These are phyloP conservation scores for Rhodotorula paludigena DNA, from an alignment of 768 basidiomycete species.

Conservation along the genomic window DNA sequence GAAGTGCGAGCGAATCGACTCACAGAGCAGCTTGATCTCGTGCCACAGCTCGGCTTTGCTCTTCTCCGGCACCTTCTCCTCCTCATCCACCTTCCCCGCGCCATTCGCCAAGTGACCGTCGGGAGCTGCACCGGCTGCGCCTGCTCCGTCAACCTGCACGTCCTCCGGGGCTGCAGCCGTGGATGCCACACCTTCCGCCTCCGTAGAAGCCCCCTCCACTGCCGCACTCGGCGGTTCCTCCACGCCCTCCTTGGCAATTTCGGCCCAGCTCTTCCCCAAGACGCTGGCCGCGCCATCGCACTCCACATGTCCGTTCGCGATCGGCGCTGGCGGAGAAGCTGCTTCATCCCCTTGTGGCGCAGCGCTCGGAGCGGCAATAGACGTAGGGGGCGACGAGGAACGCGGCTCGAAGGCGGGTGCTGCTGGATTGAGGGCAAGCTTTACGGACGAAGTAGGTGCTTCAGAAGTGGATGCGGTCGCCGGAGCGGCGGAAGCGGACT, in stretches of 20 bases:
- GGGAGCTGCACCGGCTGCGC: too few relatives aligned
- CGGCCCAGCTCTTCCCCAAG: constrained; percentile 33
- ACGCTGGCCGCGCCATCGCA: not conserved
- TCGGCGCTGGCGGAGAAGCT: too few relatives aligned
- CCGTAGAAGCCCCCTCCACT: too few relatives aligned
- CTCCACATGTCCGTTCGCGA: not conserved
- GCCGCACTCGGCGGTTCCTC: too few relatives aligned
- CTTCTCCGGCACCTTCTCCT: constrained; percentile 46
- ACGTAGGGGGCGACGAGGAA: not conserved
- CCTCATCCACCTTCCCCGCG: not conserved
- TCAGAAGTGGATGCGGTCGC: too few relatives aligned
- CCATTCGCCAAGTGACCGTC: too few relatives aligned
- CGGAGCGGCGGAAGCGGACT: too few relatives aligned
- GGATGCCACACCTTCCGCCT: too few relatives aligned
- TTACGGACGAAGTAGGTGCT: too few relatives aligned
- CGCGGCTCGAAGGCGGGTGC: constrained; percentile 28
- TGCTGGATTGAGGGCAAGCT: constrained; percentile 21
- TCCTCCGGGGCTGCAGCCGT: too few relatives aligned
- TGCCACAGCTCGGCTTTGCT: constrained; percentile 85
- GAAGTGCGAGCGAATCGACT: too few relatives aligned
- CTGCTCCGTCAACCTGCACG: not conserved
- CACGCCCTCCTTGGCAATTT: constrained; percentile 13
- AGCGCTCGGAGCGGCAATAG: not conserved
- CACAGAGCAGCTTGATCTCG: constrained; percentile 82
- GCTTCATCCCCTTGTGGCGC: not conserved